Percentiles rank a stretch among this genome's conserved stretches.
Conservation (phyloP, 805 yeast genomes). For the Saccharomycopsis sp. region DNA sequence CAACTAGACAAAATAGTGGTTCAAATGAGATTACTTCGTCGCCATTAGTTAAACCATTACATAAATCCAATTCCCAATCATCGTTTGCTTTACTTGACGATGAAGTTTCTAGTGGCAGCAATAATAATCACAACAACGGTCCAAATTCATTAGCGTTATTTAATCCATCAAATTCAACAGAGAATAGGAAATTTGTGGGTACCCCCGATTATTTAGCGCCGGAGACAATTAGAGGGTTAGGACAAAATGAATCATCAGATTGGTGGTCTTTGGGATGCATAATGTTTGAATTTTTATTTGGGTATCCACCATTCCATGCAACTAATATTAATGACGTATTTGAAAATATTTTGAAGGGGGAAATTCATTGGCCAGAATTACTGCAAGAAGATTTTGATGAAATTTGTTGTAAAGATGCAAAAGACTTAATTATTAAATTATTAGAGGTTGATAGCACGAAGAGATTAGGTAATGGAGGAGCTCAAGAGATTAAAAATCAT, state of each 20-base stretch:
- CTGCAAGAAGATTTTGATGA: constrained; percentile 46
- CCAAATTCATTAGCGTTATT: constrained; percentile 52
- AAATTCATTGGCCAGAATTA: constrained; percentile 79
- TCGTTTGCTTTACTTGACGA: constrained; percentile 52
- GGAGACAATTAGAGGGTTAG: constrained; percentile 80
- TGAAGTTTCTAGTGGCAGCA: constrained; percentile 28
- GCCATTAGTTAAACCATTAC: constrained; percentile 42
- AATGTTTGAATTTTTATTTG: constrained; percentile 83
- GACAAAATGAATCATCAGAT: constrained; percentile 81
- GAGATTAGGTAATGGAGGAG: constrained; percentile 72
- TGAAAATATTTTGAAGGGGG: constrained; percentile 65
- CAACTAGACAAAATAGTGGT: neutral
- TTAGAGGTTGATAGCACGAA: constrained; percentile 54
- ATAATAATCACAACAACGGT: too few relatives aligned
- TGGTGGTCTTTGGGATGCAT: constrained; percentile 99
- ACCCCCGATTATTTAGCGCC: constrained; percentile 98
- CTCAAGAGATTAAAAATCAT: constrained; percentile 71
- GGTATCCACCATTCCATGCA: constrained; percentile 93
- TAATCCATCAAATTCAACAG: constrained; percentile 58
- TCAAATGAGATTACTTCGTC: constrained; percentile 31
- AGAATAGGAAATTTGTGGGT: constrained; percentile 72
- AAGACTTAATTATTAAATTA: constrained; percentile 61
- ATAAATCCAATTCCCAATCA: constrained; percentile 47
- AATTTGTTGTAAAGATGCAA: constrained; percentile 43
- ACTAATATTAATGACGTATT: constrained; percentile 74